A percentile compares a stretch with the other conserved stretches of the same genome.
These are phyloP conservation scores for Termitomyces sp. DNA, from an alignment of 768 basidiomycete species.

Conservation along the genomic window DNA sequence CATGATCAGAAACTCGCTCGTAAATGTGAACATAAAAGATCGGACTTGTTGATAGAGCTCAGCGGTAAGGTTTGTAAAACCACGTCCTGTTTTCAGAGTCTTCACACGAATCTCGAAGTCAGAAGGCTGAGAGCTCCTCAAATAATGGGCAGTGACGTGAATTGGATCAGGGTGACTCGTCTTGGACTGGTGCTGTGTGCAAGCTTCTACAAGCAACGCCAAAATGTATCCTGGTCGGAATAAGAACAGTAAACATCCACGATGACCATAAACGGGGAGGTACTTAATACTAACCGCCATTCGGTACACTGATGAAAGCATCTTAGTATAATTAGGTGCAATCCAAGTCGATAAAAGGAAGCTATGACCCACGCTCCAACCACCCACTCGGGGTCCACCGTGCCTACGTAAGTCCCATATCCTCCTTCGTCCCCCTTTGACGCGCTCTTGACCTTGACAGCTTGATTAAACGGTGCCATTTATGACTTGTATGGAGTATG, in stretches of 20 bases:
- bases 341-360: neutral
- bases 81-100: constrained; percentile 44
- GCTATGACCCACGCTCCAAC: constrained; percentile 36
- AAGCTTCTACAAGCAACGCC: constrained; percentile 52
- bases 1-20: neutral
- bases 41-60: constrained; percentile 54
- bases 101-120: constrained; percentile 47
- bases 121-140: constrained; percentile 38
- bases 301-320: constrained; percentile 37
- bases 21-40: neutral
- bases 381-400: constrained; percentile 45
- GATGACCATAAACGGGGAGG: neutral
- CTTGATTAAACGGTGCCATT: constrained; percentile 40
- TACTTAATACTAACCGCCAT: constrained; percentile 40
- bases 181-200: constrained; percentile 43
- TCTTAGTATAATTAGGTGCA: neutral
- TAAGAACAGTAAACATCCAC: neutral
- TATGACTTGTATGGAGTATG: neutral
- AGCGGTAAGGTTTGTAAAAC: constrained; percentile 56
- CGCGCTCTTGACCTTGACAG: constrained; percentile 22
- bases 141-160: constrained; percentile 58
- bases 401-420: constrained; percentile 28
- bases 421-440: constrained; percentile 12
- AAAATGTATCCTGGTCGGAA: constrained; percentile 50
- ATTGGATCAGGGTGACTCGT: constrained; percentile 49